phyloP scores from a whole-genome alignment of 73 alveolate genomes.

The Diophrys sp. region DNA sequence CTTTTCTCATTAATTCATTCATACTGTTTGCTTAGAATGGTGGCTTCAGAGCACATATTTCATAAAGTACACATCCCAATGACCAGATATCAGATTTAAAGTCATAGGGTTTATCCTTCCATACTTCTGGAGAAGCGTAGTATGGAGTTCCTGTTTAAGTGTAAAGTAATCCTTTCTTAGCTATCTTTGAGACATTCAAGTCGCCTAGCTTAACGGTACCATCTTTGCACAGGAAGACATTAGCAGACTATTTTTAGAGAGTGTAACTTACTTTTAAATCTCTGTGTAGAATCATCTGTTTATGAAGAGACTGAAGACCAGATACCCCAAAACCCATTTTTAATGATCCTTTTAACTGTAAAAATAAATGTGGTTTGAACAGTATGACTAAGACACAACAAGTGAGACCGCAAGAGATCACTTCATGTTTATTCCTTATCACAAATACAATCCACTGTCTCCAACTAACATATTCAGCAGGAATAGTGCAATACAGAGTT shows the following conservation, averaged over 20 bases:
- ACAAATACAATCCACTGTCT: not conserved
- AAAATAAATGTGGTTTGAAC: not conserved
- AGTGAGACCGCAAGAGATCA: not conserved
- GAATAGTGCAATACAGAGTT: not conserved
- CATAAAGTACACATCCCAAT: conserved; percentile 74
- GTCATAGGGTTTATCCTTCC: too few species aligned
- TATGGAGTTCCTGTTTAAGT: too few species aligned
- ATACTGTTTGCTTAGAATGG: conserved; percentile 71
- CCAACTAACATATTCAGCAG: not conserved
- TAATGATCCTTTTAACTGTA: too few species aligned
- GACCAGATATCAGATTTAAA: conserved; percentile 72
- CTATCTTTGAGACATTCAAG: conserved; percentile 83
- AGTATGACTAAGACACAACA: not conserved
- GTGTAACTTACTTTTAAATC: too few species aligned
- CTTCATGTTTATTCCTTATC: not conserved
- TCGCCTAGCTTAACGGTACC: too few species aligned
- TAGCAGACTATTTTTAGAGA: too few species aligned
- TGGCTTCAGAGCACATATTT: conserved; percentile 65
- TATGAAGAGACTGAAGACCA: conserved; percentile 84
- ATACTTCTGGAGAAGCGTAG: conserved; percentile 87
- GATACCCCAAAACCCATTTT: too few species aligned
- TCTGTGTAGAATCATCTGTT: conserved; percentile 72
- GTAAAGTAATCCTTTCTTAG: conserved; percentile 70
- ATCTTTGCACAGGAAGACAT: conserved; percentile 71
- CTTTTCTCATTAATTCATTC: conserved; percentile 72